phyloP scores from a whole-genome alignment of 1,284 basidiomycete genomes.

The Phellinidium pouzarii region DNA sequence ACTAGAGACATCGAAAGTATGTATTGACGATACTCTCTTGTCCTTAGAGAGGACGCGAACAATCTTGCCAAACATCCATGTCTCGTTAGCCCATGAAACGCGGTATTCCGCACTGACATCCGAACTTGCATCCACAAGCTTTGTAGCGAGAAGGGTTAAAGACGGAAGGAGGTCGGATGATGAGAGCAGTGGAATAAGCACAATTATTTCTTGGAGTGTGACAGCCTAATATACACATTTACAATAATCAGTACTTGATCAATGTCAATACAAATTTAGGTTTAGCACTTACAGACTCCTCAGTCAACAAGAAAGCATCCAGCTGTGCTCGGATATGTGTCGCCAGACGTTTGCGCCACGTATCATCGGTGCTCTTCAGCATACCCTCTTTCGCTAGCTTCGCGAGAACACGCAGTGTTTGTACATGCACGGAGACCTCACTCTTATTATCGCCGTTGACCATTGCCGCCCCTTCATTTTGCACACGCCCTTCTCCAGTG shows the following conservation, averaged over 20 bases:
- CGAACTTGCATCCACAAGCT: conserved; percentile 30
- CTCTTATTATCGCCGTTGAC: neutral
- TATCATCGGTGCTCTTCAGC: conserved; percentile 37
- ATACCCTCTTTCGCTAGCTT: conserved; percentile 40
- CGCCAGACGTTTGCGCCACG: conserved; percentile 10
- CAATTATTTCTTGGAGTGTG: conserved; percentile 45
- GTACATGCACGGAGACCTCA: conserved; percentile 10
- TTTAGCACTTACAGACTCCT: conserved; percentile 7
- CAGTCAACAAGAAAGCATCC: neutral
- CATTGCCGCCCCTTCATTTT: neutral
- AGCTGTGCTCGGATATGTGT: conserved; percentile 2
- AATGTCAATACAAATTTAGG: neutral
- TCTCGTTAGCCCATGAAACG: conserved; percentile 34
- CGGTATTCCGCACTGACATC: conserved; percentile 31
- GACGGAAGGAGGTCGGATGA: conserved; percentile 34
- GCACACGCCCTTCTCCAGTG: neutral
- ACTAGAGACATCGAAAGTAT: conserved; percentile 32
- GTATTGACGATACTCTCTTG: neutral
- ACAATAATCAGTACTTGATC: conserved; percentile 21
- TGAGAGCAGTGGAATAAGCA: conserved; percentile 44
- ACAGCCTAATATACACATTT: conserved; percentile 48
- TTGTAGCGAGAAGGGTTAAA: conserved; percentile 44
- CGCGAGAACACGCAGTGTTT: conserved; percentile 45
- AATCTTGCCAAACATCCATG: conserved; percentile 45
- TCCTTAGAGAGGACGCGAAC: neutral